Evolutionary conservation across 2,329 filamentous ascomycete species (phyloP), one percentile per base, ranked within the genome.

Genomic region (Calonectria multiphialidica): DNA sequence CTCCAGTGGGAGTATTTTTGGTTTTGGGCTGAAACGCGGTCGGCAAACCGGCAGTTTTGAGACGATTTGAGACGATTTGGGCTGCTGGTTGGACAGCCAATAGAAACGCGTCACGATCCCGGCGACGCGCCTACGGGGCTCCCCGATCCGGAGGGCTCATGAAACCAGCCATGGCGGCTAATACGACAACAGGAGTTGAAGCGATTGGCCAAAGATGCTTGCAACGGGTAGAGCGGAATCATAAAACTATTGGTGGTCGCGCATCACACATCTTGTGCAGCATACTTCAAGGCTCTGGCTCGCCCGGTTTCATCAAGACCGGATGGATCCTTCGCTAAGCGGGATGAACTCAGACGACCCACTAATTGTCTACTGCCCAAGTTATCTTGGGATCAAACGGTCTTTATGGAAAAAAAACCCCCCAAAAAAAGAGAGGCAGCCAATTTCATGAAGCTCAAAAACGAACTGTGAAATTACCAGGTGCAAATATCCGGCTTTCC

Each of bases 11-110:
- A 13, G 5, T 5, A 18, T n/a, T 28, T 28, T 28, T n/a, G 30
- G 61, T 64, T 66, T 42, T 30, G 23, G 12, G 23, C 45, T 42
- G 45, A 53, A 53, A 66, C 62, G 37, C 35, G 35, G 23, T 66
- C 63, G 63, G 63, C 9, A 66, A 66, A 42, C 21, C 63, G 63
- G 63, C 63, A 66, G 63, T 65, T 12, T 23, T 23, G 35, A n/a
- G 21, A 37, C 21, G 21, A 40, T 49, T 35, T 35, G 33, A 37
- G 21, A 37, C 21, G 21, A 40, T 49, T 35, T 35, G 33, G 25
- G 35, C 40, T n/a, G 23, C 13, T 35, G 15, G 5, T 4, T 35
- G 16, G 23, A 25, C 16, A 28, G 8, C 63, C 47, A 66, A 49
- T 55, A 16, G 25, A 25, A 30, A 12, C 35, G 45, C 37, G 63